Percentiles rank a stretch among this genome's conserved stretches.
Evolutionary conservation across 352 stramenopile genomes (phyloP).

Genomic region (Halophytophthora polymorphica): DNA sequence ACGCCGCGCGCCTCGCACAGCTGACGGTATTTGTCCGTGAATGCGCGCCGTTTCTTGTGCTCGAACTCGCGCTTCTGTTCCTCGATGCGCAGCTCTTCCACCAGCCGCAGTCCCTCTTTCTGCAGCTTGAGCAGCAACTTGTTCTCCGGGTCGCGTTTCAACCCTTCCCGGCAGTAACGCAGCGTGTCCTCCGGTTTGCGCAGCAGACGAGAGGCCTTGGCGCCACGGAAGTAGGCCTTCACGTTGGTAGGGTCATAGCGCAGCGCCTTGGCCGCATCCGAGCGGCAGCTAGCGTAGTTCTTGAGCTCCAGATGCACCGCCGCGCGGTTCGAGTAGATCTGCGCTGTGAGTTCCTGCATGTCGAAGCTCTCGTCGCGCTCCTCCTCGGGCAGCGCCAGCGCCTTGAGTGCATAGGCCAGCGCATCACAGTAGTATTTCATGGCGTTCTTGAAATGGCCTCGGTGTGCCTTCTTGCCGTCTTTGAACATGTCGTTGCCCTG

Average conservation of each 20-base stretch:
- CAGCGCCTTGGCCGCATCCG: conserved; percentile 72
- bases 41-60: conserved; percentile 59
- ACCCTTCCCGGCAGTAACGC: conserved; percentile 73
- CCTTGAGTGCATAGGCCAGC: conserved; percentile 75
- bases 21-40: conserved; percentile 77
- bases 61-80: conserved; percentile 63
- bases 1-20: conserved; percentile 62
- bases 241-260: conserved; percentile 67
- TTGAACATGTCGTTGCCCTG: conserved; percentile 86
- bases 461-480: conserved; percentile 66
- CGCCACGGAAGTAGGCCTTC: conserved; percentile 84
- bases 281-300: conserved; percentile 85
- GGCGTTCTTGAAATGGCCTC: conserved; percentile 69
- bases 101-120: conserved; percentile 49
- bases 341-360: conserved; percentile 66
- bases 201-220: conserved; percentile 79
- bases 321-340: conserved; percentile 81
- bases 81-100: conserved; percentile 64
- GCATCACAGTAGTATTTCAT: conserved; percentile 81
- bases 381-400: conserved; percentile 53
- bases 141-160: conserved; percentile 74
- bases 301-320: conserved; percentile 80
- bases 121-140: conserved; percentile 74
- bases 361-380: conserved; percentile 61
- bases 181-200: conserved; percentile 77